phyloP scores from a whole-genome alignment of 106 monocot species.

The Dactylorhiza incarnata region DNA sequence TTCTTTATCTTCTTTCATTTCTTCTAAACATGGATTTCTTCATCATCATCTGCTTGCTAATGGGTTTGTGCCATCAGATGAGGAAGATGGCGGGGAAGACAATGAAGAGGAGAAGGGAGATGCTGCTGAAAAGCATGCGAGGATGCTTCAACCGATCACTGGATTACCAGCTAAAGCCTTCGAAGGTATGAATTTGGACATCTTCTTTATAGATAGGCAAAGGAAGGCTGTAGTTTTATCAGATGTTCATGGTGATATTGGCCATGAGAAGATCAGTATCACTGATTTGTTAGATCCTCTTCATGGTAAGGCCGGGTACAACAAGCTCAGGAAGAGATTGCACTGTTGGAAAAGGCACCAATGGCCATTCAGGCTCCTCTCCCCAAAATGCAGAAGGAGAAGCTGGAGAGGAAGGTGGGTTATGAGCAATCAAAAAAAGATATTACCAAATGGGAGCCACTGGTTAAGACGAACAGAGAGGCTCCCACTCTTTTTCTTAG shows the following conservation, averaged over 20 bases:
- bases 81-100: conserved; percentile 12
- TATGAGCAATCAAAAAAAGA: conserved; percentile 78
- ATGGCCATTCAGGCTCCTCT: conserved; percentile 57
- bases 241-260: conserved; percentile 17
- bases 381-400: conserved; percentile 67
- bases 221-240: conserved; percentile 29
- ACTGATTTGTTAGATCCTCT: conserved; percentile 60
- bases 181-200: conserved; percentile 34
- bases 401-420: conserved; percentile 64
- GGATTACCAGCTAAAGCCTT: conserved; percentile 67
- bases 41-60: conserved; percentile 32
- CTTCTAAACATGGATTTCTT: neutral
- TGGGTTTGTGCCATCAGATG: conserved; percentile 53
- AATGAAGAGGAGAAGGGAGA: conserved; percentile 15
- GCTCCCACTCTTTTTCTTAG: conserved; percentile 73
- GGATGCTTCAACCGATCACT: conserved; percentile 77
- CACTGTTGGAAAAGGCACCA: conserved; percentile 49
- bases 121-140: conserved; percentile 40
- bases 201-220: conserved; percentile 27
- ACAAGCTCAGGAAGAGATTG: conserved; percentile 64
- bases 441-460: conserved; percentile 79
- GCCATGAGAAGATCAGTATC: conserved; percentile 33
- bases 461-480: conserved; percentile 90
- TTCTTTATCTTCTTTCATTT: neutral
- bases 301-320: conserved; percentile 62